Evolutionary conservation across 1,284 basidiomycete species (phyloP), one percentile per base, ranked within the genome.

Genomic region (Singerocomus rubriflavus): DNA sequence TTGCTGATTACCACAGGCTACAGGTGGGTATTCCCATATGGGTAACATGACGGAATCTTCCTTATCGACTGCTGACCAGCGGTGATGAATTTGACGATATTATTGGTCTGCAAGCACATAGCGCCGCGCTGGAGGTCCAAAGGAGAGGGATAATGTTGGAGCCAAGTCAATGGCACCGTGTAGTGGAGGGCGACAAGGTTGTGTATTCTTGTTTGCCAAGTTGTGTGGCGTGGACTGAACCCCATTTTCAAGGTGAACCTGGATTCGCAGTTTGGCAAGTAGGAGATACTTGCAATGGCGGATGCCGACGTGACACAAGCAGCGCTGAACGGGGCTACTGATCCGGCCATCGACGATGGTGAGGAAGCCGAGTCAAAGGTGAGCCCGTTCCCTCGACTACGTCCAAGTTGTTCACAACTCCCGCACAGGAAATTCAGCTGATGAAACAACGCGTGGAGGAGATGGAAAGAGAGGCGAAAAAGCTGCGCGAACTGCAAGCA

Each of bases 391-490:
- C n/a, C 45, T 41, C 48, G 33, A 32, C 38, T 29, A 40, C 40
- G 35, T 8, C 39, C 17, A 26, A 44, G 42, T n/a, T 47, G 13
- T 51, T 46, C 45, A 54, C 46, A 56, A 48, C 16, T 33, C 41
- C 39, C 49, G 58, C 60, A 13, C 57, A 89, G 86, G 86, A 89
- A 76, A 88, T 89, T 50, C 72, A 82, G 63, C 75, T 87, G 59
- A 97, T 97, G 94, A 96, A 95, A 73, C 90, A 92, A 68, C 80
- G 91, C 48, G 87, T 94, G 25, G 90, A 88, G 57, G 93, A 94
- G 72, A 95, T 95, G 91, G 92, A 95, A 68, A 80, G 83, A 46
- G 92, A 95, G 68, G 93, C 93, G 4, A 87, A 82, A 69, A 93
- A 92, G 69, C 73, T 95, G 58, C 79, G 92, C 53, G 90, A 97